These are phyloP conservation scores for Blyttiomyces sp. DNA, from an alignment of 371 early-diverging fungal species.

Conservation along the genomic window DNA sequence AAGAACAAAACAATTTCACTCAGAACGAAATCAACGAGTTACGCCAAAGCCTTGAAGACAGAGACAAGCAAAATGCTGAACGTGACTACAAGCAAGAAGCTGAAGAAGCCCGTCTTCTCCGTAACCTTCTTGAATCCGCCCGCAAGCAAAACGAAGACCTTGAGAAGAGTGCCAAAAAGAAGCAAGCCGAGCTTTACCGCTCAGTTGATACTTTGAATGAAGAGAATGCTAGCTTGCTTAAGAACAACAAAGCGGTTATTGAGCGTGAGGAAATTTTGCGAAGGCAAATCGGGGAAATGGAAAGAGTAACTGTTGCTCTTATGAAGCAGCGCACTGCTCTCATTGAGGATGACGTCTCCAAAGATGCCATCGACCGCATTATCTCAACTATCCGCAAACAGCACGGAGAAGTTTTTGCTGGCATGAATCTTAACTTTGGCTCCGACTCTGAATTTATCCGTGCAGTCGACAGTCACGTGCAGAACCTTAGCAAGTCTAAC, in stretches of 20 bases:
- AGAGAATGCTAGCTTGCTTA: background rate
- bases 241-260: background rate
- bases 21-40: too few relatives aligned
- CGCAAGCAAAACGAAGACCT: background rate
- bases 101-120: too few relatives aligned
- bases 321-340: background rate
- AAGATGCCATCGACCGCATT: slow-evolving; percentile 11
- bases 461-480: slow-evolving; percentile 6
- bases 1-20: too few relatives aligned
- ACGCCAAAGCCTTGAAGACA: too few relatives aligned
- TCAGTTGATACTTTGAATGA: slow-evolving; percentile 13
- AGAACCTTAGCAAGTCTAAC: slow-evolving; percentile 1
- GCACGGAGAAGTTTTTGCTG: background rate
- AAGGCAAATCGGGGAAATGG: slow-evolving; percentile 9
- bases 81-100: too few relatives aligned
- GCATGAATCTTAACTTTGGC: background rate
- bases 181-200: slow-evolving; percentile 2
- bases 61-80: too few relatives aligned
- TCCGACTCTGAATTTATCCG: slow-evolving; percentile 10
- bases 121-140: background rate
- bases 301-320: slow-evolving; percentile 6
- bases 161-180: background rate
- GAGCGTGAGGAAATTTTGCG: slow-evolving; percentile 6
- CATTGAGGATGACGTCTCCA: too few relatives aligned
- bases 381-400: slow-evolving; percentile 4